Base-by-base conservation (phyloP, 345 rosid genomes). In the Gynandropsis gynandra region DNA sequence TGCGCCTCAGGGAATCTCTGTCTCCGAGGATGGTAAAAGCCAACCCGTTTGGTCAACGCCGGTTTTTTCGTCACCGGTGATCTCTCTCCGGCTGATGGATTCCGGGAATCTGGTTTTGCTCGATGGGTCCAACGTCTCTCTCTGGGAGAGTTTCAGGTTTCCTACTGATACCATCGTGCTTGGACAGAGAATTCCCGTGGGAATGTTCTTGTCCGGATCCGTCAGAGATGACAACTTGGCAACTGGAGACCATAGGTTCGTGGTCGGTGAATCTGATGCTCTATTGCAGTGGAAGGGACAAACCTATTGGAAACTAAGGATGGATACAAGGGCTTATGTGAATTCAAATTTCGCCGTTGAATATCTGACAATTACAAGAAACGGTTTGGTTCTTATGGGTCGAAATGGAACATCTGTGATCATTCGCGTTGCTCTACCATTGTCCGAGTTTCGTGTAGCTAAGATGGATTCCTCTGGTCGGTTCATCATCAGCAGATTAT, bases 91-190 rank as follows among this genome's bases (percentile, higher is more conserved):
- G 42, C 66, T 89, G 50, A 80, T 70, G 7, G 90, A 89, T 66
- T 59, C 68, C 69, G 97, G 97, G 0, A 86, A 89, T 59, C 80
- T 89, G 44, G 72, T 80, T 52, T 50, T 89, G 12, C 79, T 86
- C 4, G 88, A 81, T 73, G 74, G 47, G 7, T 58, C 54, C 15
- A 89, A 86, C 52, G 54, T 0, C 53, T 76, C 88, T 42, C 63
- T 89, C 8, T 89, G 97, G 97, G 86, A 89, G 53, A 89, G 90
- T 60, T 89, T 89, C 57, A 35, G 63, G 0, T 1, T 72, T 42
- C 97, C 97, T 0, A 83, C 88, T 0, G 95, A 89, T 62, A 75
- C 94, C 1, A 69, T 89, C 39, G 85, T 83, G 21, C 60, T 74
- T 4, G 94, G 94, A 62, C 97, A 89, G 54, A 61, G 10, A 10